Conservation (phyloP, 2,329 filamentous ascomycete genomes). For the Arachnopeziza araneosa region DNA sequence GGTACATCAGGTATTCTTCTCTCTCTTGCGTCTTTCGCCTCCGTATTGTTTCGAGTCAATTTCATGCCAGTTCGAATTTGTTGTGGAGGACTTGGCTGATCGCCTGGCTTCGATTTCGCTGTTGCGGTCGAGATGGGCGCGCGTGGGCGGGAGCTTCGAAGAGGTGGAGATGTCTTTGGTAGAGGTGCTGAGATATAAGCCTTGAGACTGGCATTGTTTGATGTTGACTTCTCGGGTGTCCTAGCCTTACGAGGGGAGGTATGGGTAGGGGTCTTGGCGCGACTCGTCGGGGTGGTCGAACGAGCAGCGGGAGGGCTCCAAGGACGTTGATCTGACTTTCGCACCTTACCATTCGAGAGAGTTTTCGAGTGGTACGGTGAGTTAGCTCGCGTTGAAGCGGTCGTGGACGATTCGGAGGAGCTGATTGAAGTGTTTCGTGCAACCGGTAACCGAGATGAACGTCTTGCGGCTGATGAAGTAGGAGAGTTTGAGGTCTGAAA, state of each 20-base stretch:
- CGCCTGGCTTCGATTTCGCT: slow-evolving; percentile 43
- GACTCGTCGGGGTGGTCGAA: slow-evolving; percentile 35
- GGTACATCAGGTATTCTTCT: slow-evolving; percentile 49
- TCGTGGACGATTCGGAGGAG: slow-evolving; percentile 39
- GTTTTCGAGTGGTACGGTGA: slow-evolving; percentile 46
- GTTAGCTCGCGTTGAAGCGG: slow-evolving; percentile 49
- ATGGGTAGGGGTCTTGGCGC: slow-evolving; percentile 39
- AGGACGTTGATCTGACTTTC: slow-evolving; percentile 22
- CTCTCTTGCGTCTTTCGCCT: slow-evolving; percentile 32
- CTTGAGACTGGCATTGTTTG: slow-evolving; percentile 51
- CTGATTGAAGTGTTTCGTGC: slow-evolving; percentile 29
- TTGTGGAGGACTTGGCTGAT: slow-evolving; percentile 31
- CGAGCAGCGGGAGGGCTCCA: slow-evolving; percentile 26
- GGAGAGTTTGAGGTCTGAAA: slow-evolving; percentile 24
- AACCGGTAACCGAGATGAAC: slow-evolving; percentile 24
- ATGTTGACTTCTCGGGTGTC: slow-evolving; percentile 17
- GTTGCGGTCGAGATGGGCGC: slow-evolving; percentile 71
- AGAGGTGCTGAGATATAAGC: slow-evolving; percentile 67
- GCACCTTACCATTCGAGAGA: slow-evolving; percentile 30
- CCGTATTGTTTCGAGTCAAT: slow-evolving; percentile 21
- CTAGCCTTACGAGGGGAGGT: slow-evolving; percentile 20
- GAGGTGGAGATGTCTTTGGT: slow-evolving; percentile 66
- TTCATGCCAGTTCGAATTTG: slow-evolving; percentile 24
- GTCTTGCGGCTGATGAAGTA: slow-evolving; percentile 6
- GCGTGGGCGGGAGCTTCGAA: slow-evolving; percentile 77